Evolutionary conservation across 495 filamentous ascomycete genomes (phyloP).

Genomic region (Penicillium lagena): DNA sequence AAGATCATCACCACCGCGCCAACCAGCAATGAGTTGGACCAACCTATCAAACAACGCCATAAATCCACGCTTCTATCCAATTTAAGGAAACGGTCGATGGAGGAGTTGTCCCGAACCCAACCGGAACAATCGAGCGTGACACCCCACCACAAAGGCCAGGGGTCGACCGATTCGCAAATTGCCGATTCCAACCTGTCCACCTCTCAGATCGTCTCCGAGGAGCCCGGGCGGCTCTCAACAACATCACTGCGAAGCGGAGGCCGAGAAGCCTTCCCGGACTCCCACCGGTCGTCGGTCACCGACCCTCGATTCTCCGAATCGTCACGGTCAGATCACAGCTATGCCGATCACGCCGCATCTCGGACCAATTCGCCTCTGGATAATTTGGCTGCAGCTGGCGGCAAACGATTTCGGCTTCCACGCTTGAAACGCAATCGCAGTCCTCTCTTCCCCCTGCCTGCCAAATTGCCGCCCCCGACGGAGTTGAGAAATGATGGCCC

Average conservation of each 20-base stretch:
- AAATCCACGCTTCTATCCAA: constrained; percentile 27
- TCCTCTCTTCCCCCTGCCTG: constrained; percentile 82
- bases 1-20: constrained; percentile 92
- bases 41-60: constrained; percentile 44
- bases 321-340: constrained; percentile 82
- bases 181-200: constrained; percentile 35
- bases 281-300: constrained; percentile 59
- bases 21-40: constrained; percentile 55
- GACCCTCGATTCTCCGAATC: constrained; percentile 80
- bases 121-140: constrained; percentile 8
- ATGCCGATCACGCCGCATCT: constrained; percentile 61
- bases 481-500: constrained; percentile 15
- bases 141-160: constrained; percentile 17
- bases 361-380: constrained; percentile 24
- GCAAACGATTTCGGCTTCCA: constrained; percentile 73
- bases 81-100: constrained; percentile 28
- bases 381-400: constrained; percentile 35
- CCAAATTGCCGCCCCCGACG: constrained; percentile 44
- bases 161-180: constrained; percentile 27
- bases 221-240: constrained; percentile 54
- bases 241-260: constrained; percentile 43
- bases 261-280: constrained; percentile 60
- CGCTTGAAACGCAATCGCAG: constrained; percentile 76
- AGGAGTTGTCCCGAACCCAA: constrained; percentile 20
- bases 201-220: constrained; percentile 58